phyloP scores from a whole-genome alignment of 2,329 filamentous ascomycete genomes.

The Fusarium continuum region DNA sequence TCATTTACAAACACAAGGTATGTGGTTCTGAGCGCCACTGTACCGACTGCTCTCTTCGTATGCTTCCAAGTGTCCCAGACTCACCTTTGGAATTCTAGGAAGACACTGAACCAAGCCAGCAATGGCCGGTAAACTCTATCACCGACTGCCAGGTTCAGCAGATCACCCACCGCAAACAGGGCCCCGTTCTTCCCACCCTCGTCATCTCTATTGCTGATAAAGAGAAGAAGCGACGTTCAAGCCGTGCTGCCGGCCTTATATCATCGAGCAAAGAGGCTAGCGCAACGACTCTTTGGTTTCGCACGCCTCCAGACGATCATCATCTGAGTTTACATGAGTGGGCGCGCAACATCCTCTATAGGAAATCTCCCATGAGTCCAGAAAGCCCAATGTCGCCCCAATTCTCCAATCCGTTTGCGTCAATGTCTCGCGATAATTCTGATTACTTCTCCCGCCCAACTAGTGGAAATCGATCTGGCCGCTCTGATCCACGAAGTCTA shows the following conservation, averaged over 20 bases:
- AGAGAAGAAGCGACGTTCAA: constrained; percentile 71
- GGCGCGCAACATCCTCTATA: constrained; percentile 62
- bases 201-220: constrained; percentile 68
- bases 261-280: constrained; percentile 59
- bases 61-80: neutral
- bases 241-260: constrained; percentile 66
- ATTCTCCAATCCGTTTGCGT: constrained; percentile 63
- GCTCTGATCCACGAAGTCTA: constrained; percentile 47
- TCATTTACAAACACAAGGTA: constrained; percentile 67
- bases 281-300: constrained; percentile 64
- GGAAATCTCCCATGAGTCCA: constrained; percentile 57
- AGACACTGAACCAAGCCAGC: constrained; percentile 63
- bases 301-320: constrained; percentile 61
- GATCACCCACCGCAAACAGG: constrained; percentile 69
- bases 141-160: constrained; percentile 67
- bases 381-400: constrained; percentile 63
- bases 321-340: constrained; percentile 66
- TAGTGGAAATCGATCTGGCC: constrained; percentile 54
- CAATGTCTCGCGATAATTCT: constrained; percentile 52
- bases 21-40: neutral
- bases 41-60: neutral
- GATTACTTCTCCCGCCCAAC: constrained; percentile 56
- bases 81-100: constrained; percentile 47
- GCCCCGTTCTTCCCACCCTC: constrained; percentile 66
- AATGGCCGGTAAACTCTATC: constrained; percentile 62